These are phyloP conservation scores for Achlya hypogyna DNA, from an alignment of 352 stramenopile species.

Conservation along the genomic window DNA sequence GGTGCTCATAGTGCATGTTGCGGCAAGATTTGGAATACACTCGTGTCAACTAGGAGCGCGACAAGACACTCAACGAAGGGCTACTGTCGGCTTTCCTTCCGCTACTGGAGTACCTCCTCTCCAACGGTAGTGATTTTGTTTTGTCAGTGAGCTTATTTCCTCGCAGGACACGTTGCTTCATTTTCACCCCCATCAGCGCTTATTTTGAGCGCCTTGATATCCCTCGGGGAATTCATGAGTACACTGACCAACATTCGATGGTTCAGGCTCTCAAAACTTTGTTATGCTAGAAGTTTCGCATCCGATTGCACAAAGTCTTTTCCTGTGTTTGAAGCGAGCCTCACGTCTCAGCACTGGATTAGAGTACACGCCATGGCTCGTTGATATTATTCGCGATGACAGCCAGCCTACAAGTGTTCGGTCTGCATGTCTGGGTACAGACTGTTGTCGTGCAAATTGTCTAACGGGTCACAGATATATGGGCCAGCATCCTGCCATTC, in stretches of 20 bases:
- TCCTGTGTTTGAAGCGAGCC: neutral
- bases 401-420: neutral
- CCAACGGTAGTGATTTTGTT: too few relatives aligned
- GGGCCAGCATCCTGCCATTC: neutral
- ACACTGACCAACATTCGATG: neutral
- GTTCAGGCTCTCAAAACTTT: neutral
- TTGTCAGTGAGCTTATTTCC: too few relatives aligned
- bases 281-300: neutral
- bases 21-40: too few relatives aligned
- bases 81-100: neutral
- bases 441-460: too few relatives aligned
- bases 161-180: too few relatives aligned
- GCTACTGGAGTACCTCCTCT: neutral
- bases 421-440: neutral
- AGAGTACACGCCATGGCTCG: conserved; percentile 1
- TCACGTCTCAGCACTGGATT: too few relatives aligned
- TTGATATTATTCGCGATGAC: neutral
- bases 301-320: neutral
- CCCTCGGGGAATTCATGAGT: conserved; percentile 1
- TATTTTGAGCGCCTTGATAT: neutral
- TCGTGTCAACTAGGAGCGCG: conserved; percentile 3
- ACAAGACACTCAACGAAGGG: conserved; percentile 3
- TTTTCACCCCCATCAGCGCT: neutral
- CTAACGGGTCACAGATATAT: conserved; percentile 4
- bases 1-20: neutral